A percentile compares a stretch with the other conserved stretches of the same genome.
These are phyloP conservation scores for Mycosphaerelloides madeirae DNA, from an alignment of 2,329 filamentous ascomycete genomes.

Conservation along the genomic window DNA sequence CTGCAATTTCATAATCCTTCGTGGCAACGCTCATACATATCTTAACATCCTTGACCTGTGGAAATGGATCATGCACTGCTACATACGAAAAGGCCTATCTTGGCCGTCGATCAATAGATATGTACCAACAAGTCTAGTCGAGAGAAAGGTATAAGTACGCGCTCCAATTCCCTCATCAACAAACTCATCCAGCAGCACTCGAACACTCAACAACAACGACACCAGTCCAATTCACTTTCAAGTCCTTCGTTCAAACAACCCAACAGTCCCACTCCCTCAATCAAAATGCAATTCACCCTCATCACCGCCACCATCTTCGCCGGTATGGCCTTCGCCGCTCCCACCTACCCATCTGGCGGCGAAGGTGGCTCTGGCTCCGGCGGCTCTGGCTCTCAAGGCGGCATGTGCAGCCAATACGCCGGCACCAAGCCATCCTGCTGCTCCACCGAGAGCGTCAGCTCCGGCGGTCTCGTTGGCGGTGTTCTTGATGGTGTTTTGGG, in stretches of 20 bases:
- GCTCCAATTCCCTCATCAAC: no score
- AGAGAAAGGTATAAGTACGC: no score
- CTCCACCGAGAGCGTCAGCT: neutral
- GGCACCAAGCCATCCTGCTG: constrained; percentile 8
- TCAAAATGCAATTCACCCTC: constrained; percentile 4
- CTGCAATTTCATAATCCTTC: no score
- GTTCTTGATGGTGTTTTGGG: constrained; percentile 2
- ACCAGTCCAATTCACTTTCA: neutral
- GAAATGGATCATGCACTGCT: no score
- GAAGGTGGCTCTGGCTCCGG: no score
- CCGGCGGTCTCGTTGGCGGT: constrained; percentile 2
- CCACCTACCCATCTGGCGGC: neutral
- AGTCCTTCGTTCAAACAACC: neutral
- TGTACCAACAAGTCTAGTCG: no score
- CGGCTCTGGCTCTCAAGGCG: no score
- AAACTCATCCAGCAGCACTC: no score
- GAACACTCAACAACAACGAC: neutral
- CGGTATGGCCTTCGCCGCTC: neutral
- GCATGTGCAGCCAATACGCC: constrained; percentile 2
- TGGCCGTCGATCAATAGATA: no score
- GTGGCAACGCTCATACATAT: no score
- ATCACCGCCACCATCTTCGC: neutral
- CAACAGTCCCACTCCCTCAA: neutral
- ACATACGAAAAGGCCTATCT: no score
- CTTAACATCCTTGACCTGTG: no score